A percentile compares a stretch with the other conserved stretches of the same genome.
These are phyloP conservation scores for Cladosporium velox DNA, from an alignment of 2,329 filamentous ascomycete species.

Conservation along the genomic window DNA sequence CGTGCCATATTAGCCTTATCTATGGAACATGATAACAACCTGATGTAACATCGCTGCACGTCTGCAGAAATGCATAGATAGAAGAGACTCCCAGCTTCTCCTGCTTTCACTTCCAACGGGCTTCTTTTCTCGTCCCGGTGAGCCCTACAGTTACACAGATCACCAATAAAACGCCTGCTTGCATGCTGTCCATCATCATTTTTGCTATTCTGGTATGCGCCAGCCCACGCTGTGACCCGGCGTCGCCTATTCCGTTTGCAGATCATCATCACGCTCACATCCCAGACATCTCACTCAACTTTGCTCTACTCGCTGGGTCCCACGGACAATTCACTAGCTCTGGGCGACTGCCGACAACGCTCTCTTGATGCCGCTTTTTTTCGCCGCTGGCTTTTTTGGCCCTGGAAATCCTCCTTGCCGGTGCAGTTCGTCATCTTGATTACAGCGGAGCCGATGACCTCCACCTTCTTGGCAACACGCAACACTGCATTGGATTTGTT, in stretches of 20 bases:
- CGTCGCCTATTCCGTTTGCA: constrained; percentile 5
- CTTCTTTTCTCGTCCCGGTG: no score
- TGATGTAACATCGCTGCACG: not conserved
- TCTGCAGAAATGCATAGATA: not conserved
- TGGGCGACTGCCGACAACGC: not conserved
- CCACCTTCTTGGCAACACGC: not conserved
- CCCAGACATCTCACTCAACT: not conserved
- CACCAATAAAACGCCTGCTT: constrained; percentile 20
- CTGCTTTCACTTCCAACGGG: not conserved
- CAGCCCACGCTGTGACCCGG: constrained; percentile 2
- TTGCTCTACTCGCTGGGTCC: not conserved
- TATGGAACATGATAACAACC: constrained; percentile 3
- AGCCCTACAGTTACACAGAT: constrained; percentile 5
- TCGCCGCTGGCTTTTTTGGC: not conserved
- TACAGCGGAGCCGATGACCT: not conserved
- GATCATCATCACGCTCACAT: constrained; percentile 2
- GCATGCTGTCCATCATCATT: not conserved
- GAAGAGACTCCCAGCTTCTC: not conserved
- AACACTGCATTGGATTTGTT: not conserved
- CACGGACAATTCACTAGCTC: not conserved
- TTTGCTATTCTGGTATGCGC: not conserved
- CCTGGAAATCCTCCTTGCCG: not conserved
- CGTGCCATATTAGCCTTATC: not conserved
- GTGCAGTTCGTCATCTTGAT: not conserved
- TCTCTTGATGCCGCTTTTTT: not conserved